Base-by-base conservation (phyloP, 805 yeast genomes). In the Candida xiaguanensis region DNA sequence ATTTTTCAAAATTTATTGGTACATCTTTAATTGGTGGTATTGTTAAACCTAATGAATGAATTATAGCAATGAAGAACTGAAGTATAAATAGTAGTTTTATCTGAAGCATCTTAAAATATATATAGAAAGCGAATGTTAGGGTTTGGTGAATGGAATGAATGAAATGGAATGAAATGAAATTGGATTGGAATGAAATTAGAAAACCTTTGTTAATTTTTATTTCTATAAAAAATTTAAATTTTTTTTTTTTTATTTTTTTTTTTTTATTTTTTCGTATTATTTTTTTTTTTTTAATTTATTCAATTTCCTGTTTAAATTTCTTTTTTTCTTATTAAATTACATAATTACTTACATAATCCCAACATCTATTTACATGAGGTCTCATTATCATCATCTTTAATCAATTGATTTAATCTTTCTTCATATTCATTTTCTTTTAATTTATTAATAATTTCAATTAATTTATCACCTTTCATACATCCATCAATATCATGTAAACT, bases 401-500 rank as follows among this genome's bases (percentile, higher is more conserved):
- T 34, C 23, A 34, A 34, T 17, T 34, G 36, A 3, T 11, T 47
- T 19, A 67, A 50, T 30, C 72, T 51, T 16, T 58, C 61, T 39
- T 66, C 69, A 36, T 66, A 62, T 45, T 69, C 74, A 28, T 46
- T 42, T 38, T 58, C 60, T 39, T 67, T 70, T 1, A 68, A 59
- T 39, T 53, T 56, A 13, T 63, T 65, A 4, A 68, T 53, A 19
- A 69, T 40, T 23, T 67, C 73, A 34, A 46, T 54, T 38, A 69
- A 51, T 39, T 52, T 54, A 19, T 46, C 36, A 3, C 74, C 74
- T 14, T 45, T 57, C 65, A 69, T 60, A 41, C 71, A 63, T 2
- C 69, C 71, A 2, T 54, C 57, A 27, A 93, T 64, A 51, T 89
- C 95, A 52, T 86, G 83, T n/a, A 84, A 49, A 0, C 90, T 78